These are phyloP conservation scores for Prunus yedoensis DNA, from an alignment of 331 rosid species.

Conservation along the genomic window DNA sequence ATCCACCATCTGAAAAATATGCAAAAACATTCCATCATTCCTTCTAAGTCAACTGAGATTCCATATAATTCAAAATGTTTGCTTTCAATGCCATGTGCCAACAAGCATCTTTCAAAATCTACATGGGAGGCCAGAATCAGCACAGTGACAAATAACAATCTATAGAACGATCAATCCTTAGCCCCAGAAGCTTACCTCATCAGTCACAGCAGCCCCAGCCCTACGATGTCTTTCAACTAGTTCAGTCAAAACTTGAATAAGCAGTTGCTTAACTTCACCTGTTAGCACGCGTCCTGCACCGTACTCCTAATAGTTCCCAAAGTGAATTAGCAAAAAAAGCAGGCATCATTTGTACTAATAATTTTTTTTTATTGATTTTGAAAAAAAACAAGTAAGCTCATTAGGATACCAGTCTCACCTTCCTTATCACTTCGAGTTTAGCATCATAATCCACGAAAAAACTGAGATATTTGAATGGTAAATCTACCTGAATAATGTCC, in stretches of 20 bases:
- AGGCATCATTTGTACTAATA: not conserved
- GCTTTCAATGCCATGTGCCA: not conserved
- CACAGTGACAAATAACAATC: not conserved
- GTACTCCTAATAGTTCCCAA: constrained; percentile 51
- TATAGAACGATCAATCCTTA: not conserved
- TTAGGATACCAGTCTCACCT: constrained; percentile 39
- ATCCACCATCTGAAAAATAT: constrained; percentile 71
- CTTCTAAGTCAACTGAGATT: not conserved
- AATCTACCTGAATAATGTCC: constrained; percentile 69
- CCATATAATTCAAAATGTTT: not conserved
- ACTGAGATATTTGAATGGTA: constrained; percentile 75
- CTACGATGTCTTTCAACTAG: constrained; percentile 75
- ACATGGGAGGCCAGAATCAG: not conserved
- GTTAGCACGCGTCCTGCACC: constrained; percentile 86
- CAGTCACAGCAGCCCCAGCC: constrained; percentile 83
- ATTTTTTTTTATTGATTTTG: too few species aligned
- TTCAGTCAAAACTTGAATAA: constrained; percentile 65
- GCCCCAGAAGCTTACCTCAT: not conserved
- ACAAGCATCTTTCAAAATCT: not conserved
- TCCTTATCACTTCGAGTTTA: constrained; percentile 65
- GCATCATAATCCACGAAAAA: constrained; percentile 83
- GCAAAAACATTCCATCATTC: not conserved
- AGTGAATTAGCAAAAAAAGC: not conserved
- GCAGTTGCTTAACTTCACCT: constrained; percentile 86
- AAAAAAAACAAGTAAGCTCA: not conserved